Evolutionary conservation across 2,329 filamentous ascomycete genomes (phyloP), one percentile per base, ranked within the genome.

Genomic region (Fusarium chlamydosporum): DNA sequence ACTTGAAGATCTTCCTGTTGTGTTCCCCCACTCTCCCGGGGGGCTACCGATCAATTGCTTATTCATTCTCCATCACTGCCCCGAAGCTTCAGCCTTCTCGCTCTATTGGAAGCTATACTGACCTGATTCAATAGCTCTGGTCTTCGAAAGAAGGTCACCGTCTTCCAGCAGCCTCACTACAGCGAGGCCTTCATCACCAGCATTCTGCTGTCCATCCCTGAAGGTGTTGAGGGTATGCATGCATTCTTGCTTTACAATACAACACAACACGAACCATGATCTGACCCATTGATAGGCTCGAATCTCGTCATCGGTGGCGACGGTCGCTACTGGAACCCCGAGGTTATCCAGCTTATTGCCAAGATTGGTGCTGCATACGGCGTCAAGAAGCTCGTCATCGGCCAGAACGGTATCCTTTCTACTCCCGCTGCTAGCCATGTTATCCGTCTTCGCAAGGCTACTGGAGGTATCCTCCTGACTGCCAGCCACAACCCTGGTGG

Each of bases 401-500:
- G 96, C 66, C 94, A 97, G 82, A 86, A 97, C 81, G 96, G 96
- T 79, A 98, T 99, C 77, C 87, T 99, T 76, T 97, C 94, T 74
- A 99, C 96, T 27, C 96, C 96, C 2, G 96, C 96, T 70, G 95
- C 96, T 73, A 97, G 93, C 81, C 94, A 99, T 83, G 82, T 99
- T 76, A 99, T 99, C 79, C 91, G 96, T 75, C 94, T 97, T 83
- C 89, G 92, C 77, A 92, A 96, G 82, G 96, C 96, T 62, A 99
- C 96, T 18, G 96, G 96, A 77, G 96, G 96, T 78, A 99, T 99
- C 76, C 86, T 99, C 65, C 85, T 99, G 82, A 99, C 96, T 67
- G 96, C 96, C 74, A 97, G 94, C 80, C 96, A 99, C 86, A 99
- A 99, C 84, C 94, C 96, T 65, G 96, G 96, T 81, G 96, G 95